phyloP scores from a whole-genome alignment of 2,329 filamentous ascomycete genomes.

The Fusarium domesticum region DNA sequence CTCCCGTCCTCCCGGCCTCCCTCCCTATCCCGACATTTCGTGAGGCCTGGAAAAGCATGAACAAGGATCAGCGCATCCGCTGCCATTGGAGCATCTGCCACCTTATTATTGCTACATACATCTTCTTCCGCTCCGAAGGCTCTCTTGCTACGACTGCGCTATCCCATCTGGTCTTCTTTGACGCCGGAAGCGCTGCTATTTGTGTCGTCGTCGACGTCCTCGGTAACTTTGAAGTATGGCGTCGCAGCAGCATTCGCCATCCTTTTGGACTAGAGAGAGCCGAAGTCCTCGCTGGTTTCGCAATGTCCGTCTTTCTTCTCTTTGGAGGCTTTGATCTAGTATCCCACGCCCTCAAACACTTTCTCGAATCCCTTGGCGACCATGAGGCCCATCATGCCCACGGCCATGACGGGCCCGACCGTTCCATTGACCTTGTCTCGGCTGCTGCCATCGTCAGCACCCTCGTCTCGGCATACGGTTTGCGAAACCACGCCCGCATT shows the following conservation, averaged over 20 bases:
- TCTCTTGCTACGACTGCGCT: slow-evolving; percentile 89
- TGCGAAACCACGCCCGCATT: slow-evolving; percentile 89
- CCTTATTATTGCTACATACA: slow-evolving; percentile 75
- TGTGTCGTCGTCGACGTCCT: slow-evolving; percentile 92
- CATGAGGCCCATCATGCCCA: slow-evolving; percentile 73
- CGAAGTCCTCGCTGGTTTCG: slow-evolving; percentile 92
- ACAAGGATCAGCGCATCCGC: slow-evolving; percentile 76
- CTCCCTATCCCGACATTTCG: slow-evolving; percentile 85
- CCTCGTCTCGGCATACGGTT: slow-evolving; percentile 77
- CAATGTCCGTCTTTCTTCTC: slow-evolving; percentile 91
- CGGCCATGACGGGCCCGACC: slow-evolving; percentile 62
- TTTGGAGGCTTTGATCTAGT: slow-evolving; percentile 97
- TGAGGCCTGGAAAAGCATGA: slow-evolving; percentile 89
- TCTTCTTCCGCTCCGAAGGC: slow-evolving; percentile 81
- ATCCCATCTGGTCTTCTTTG: slow-evolving; percentile 91
- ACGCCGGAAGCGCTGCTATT: slow-evolving; percentile 85
- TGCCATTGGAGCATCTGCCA: slow-evolving; percentile 91
- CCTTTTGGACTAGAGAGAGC: slow-evolving; percentile 90
- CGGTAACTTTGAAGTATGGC: slow-evolving; percentile 97
- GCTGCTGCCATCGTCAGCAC: slow-evolving; percentile 80
- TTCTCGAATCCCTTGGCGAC: slow-evolving; percentile 61
- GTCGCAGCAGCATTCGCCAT: slow-evolving; percentile 84
- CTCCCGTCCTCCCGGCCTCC: slow-evolving; percentile 84
- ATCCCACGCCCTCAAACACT: slow-evolving; percentile 88
- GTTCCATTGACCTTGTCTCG: slow-evolving; percentile 77